Conservation (phyloP, 768 basidiomycete genomes). For the Holtermannia corniformis region DNA sequence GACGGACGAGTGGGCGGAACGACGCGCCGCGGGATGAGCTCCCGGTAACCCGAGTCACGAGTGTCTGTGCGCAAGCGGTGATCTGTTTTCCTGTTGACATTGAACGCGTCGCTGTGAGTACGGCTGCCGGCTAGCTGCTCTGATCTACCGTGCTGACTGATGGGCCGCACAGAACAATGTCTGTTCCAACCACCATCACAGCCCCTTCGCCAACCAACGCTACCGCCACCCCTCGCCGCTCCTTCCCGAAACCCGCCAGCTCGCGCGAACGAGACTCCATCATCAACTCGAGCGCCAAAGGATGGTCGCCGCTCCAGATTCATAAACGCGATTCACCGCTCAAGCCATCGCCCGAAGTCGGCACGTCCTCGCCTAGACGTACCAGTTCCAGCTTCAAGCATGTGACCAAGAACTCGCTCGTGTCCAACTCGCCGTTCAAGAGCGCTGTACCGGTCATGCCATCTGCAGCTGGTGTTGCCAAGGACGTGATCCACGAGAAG, state of each 20-base stretch:
- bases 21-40: too few relatives aligned
- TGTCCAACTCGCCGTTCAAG: constrained; percentile 42
- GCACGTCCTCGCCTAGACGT: constrained; percentile 24
- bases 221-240: constrained; percentile 11
- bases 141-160: too few relatives aligned
- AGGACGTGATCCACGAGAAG: constrained; percentile 27
- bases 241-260: constrained; percentile 8
- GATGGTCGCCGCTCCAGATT: constrained; percentile 40
- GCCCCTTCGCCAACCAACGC: too few relatives aligned
- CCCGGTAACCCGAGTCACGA: too few relatives aligned
- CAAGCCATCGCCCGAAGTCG: constrained; percentile 18
- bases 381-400: constrained; percentile 42
- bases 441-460: constrained; percentile 20
- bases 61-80: too few relatives aligned
- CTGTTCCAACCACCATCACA: too few relatives aligned
- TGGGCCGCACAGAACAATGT: too few relatives aligned
- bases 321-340: constrained; percentile 31
- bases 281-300: constrained; percentile 39
- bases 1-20: too few relatives aligned
- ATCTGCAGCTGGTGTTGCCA: constrained; percentile 24
- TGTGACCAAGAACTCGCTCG: constrained; percentile 39
- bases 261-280: constrained; percentile 30
- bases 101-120: too few relatives aligned
- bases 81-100: too few relatives aligned
- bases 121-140: too few relatives aligned